Evolutionary conservation across 345 rosid genomes (phyloP).

Genomic region (Geranium rotundifolium): DNA sequence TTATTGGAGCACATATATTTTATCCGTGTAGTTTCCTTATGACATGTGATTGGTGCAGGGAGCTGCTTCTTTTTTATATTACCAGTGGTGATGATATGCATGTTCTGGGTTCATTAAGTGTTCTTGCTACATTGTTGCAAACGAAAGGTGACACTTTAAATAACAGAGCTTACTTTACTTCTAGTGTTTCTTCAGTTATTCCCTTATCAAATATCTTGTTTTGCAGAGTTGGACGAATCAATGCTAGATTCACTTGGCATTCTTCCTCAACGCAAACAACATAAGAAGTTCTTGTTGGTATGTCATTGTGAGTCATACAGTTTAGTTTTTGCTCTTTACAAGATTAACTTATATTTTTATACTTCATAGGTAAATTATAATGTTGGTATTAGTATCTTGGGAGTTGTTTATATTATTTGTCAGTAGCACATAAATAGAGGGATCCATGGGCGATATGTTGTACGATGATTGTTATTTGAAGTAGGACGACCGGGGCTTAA

Average conservation of each 20-base stretch:
- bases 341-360: not conserved
- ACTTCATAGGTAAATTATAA: not conserved
- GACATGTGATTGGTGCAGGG: constrained; percentile 34
- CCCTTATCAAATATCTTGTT: constrained; percentile 15
- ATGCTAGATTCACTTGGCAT: constrained; percentile 97
- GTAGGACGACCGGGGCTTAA: not conserved
- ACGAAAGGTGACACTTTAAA: constrained; percentile 62
- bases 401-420: not conserved
- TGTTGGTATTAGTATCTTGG: not conserved
- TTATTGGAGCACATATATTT: no score
- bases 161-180: constrained; percentile 6
- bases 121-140: constrained; percentile 85
- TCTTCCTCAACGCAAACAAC: constrained; percentile 94
- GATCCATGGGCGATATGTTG: no score
- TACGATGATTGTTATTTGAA: no score
- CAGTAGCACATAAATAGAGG: not conserved
- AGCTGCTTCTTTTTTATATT: constrained; percentile 56
- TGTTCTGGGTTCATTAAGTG: constrained; percentile 71
- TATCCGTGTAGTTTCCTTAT: no score
- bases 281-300: constrained; percentile 87
- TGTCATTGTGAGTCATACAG: constrained; percentile 15
- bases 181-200: constrained; percentile 8
- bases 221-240: constrained; percentile 80
- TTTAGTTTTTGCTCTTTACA: not conserved
- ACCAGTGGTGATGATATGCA: constrained; percentile 61